Base-by-base conservation (phyloP, 2,329 filamentous ascomycete species). In the Xylariaceae sp. region DNA sequence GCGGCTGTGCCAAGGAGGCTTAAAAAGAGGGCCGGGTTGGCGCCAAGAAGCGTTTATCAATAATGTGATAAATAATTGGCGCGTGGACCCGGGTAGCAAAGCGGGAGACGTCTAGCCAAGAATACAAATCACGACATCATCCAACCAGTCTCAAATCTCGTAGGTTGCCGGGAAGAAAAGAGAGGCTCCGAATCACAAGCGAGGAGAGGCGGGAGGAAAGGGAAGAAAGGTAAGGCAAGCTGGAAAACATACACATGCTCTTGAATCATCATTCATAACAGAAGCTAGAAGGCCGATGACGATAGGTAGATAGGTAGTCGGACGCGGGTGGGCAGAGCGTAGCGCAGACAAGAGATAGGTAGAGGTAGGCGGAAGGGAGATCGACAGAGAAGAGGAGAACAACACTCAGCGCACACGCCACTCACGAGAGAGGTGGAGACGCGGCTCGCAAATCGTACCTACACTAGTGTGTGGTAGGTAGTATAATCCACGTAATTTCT, bases 191-290 rank as follows among this genome's bases (percentile, higher is more conserved):
- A 12, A 5, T 3, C 43, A 32, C 12, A 49, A 50, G 47, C 31
- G 37, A 55, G n/a, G 31, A 40, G 7, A 42, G 34, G 46, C 47
- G 50, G 39, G 19, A 47, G 50, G 40, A 46, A 19, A 47, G 26
- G 35, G 37, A 35, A 44, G 50, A 51, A 39, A 50, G 51, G 50
- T 53, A 57, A 60, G 55, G 53, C 49, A 48, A 9, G 30, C 9
- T 53, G 60, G 58, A 61, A 60, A 55, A 66, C 65, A 65, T 66
- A 66, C 64, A 67, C 65, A 67, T 67, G 65, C 65, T 67, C 62
- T 63, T 64, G 57, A 64, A 62, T 66, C 65, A 67, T 67, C 60
- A 62, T 64, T 63, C 56, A 61, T 59, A 47, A 47, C 52, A 56
- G 49, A 60, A 54, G 64, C 62, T 64, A 60, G 64, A 61, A 66